Conservation (phyloP, 345 rosid species). For the Eucalyptus rudis region DNA sequence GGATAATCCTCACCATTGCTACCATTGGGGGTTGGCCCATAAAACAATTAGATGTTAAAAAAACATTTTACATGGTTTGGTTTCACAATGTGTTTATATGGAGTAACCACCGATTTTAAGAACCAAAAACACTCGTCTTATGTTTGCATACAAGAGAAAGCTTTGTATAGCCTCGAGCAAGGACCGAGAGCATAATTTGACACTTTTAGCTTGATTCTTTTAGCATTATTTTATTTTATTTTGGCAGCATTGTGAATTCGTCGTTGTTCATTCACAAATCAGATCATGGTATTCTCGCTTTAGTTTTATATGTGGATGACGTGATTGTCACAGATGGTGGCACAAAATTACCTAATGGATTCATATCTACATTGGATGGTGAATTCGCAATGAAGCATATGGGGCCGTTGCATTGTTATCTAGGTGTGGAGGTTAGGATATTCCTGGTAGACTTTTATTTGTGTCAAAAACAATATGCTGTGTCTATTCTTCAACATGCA, state of each 20-base stretch:
- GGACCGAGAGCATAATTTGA: background rate
- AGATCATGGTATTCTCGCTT: background rate
- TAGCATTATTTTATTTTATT: background rate
- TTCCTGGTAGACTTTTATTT: no score
- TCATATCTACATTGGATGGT: background rate
- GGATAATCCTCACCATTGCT: background rate
- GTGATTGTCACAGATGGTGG: background rate
- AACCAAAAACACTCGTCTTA: background rate
- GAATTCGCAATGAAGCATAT: background rate
- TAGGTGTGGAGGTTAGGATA: background rate
- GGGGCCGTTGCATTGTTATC: background rate
- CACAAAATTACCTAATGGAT: background rate
- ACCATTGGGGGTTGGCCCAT: background rate
- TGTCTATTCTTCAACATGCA: background rate
- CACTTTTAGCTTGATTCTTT: background rate
- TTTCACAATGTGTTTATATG: background rate
- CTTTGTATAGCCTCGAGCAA: background rate
- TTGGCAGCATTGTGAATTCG: background rate
- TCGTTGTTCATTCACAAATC: background rate
- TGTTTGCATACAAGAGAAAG: background rate
- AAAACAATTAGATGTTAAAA: background rate
- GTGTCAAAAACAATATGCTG: background rate
- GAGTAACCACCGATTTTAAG: fast-evolving
- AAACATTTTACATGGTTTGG: background rate
- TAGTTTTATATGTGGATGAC: background rate